These are phyloP conservation scores for Penicillium sp. DNA, from an alignment of 2,329 filamentous ascomycete species.

Conservation along the genomic window DNA sequence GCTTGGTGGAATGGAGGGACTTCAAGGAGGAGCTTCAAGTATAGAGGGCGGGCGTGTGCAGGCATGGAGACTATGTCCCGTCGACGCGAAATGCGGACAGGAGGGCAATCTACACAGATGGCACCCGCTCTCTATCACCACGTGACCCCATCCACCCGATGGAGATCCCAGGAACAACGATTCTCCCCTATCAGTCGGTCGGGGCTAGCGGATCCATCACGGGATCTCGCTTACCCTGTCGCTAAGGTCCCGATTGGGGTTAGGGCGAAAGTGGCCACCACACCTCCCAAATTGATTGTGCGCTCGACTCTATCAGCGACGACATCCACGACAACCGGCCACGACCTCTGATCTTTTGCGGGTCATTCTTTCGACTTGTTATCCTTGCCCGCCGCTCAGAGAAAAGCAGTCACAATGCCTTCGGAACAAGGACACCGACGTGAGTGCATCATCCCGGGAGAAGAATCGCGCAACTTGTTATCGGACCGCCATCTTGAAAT, in stretches of 20 bases:
- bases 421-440: conserved; percentile 82
- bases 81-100: too few relatives aligned
- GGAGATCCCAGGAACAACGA: not conserved
- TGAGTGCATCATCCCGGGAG: conserved; percentile 50
- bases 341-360: conserved; percentile 35
- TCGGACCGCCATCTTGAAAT: conserved; percentile 9
- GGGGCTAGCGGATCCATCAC: conserved; percentile 23
- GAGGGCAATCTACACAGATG: too few relatives aligned
- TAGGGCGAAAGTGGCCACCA: conserved; percentile 32
- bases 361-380: conserved; percentile 39
- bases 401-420: conserved; percentile 67
- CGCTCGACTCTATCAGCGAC: conserved; percentile 35
- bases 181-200: conserved; percentile 3
- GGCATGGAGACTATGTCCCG: too few relatives aligned
- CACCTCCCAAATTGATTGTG: conserved; percentile 38
- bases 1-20: too few relatives aligned
- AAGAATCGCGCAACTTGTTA: conserved; percentile 1
- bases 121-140: not conserved
- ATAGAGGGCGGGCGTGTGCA: too few relatives aligned
- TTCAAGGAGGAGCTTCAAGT: too few relatives aligned
- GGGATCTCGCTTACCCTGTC: conserved; percentile 34
- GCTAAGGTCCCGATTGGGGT: conserved; percentile 34
- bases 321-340: conserved; percentile 39
- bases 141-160: not conserved
- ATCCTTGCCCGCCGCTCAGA: conserved; percentile 39